A percentile compares a stretch with the other conserved stretches of the same genome.
Evolutionary conservation across 768 basidiomycete genomes (phyloP).

Genomic region (Pulveroboletus sp.): DNA sequence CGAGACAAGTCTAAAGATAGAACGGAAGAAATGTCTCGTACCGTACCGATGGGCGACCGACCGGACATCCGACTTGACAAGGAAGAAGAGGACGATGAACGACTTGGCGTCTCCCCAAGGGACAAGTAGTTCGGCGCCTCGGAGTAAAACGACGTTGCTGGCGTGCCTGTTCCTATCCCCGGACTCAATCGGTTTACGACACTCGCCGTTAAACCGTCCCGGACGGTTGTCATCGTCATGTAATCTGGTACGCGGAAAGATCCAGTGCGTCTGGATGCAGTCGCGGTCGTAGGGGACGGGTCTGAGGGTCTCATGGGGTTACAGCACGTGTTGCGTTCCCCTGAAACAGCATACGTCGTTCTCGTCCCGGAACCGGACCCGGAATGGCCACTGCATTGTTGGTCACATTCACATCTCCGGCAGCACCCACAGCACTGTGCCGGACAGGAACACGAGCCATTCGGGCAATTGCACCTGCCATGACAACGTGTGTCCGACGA

Average conservation of each 20-base stretch:
- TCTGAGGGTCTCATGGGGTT: slow-evolving; percentile 9
- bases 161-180: slow-evolving; percentile 9
- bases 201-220: slow-evolving; percentile 27
- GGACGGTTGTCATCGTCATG: slow-evolving; percentile 31
- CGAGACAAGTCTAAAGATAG: background rate
- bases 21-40: slow-evolving; percentile 7
- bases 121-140: slow-evolving; percentile 24
- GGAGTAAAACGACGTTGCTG: slow-evolving; percentile 15
- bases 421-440: slow-evolving; percentile 30
- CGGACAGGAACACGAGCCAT: slow-evolving; percentile 32
- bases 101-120: slow-evolving; percentile 25
- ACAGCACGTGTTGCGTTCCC: slow-evolving; percentile 31
- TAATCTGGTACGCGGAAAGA: slow-evolving; percentile 30
- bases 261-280: slow-evolving; percentile 9
- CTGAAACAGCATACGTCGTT: slow-evolving; percentile 30
- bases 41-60: slow-evolving; percentile 28
- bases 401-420: slow-evolving; percentile 30
- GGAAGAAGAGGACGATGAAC: slow-evolving; percentile 32
- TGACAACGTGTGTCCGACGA: slow-evolving; percentile 27
- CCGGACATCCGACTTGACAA: slow-evolving; percentile 32
- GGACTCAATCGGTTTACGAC: slow-evolving; percentile 15
- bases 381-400: slow-evolving; percentile 17
- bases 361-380: slow-evolving; percentile 11
- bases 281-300: slow-evolving; percentile 6
- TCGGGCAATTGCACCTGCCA: slow-evolving; percentile 34